Base-by-base conservation (phyloP, 116 monocot genomes). In the Iris pallida region DNA sequence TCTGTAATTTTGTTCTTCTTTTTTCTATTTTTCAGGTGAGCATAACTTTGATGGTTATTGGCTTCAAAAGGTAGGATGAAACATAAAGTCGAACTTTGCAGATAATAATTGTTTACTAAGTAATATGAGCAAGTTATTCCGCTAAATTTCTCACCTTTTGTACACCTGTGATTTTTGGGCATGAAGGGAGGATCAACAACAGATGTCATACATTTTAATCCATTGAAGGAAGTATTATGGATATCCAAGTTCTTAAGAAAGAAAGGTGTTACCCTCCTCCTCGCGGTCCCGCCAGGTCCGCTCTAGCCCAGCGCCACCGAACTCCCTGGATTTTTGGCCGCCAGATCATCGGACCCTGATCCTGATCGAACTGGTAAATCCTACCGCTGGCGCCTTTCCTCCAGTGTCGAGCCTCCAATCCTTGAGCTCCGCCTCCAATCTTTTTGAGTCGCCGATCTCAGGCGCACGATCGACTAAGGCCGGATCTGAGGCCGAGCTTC, bases 21-120 rank as follows among this genome's bases (percentile, higher is more conserved):
- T 51, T 51, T 51, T 51, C 54, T n/a, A n/a, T 14, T 4, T 65
- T 78, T 44, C 80, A 95, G 91, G 95, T 95, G 45, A 91, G 95
- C 73, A 95, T 91, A 65, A 95, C 91, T 65, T 64, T 90, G 10
- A 90, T 95, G 71, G 95, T 91, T 12, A 95, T 91, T 52, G 95
- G 91, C 14, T 86, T 95, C 73, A 95, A 94, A 51, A 85, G 88
- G 0, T 85, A 83, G 59, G 95, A 90, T 46, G 91, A 91, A 64
- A 7, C 66, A 5, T 83, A 86, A 63, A 54, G 69, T 55, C 76
- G 68, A n/a, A 18, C 83, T 77, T 66, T 74, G 45, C 81, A 86
- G 90, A 83, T 94, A 53, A 54, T n/a, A 54, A 54, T 54, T 14
- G 5, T 0, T 54, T 54, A 10, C 5, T 12, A 13, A 14, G 4